phyloP scores from a whole-genome alignment of 2,329 filamentous ascomycete species.

The Fusarium armeniacum region DNA sequence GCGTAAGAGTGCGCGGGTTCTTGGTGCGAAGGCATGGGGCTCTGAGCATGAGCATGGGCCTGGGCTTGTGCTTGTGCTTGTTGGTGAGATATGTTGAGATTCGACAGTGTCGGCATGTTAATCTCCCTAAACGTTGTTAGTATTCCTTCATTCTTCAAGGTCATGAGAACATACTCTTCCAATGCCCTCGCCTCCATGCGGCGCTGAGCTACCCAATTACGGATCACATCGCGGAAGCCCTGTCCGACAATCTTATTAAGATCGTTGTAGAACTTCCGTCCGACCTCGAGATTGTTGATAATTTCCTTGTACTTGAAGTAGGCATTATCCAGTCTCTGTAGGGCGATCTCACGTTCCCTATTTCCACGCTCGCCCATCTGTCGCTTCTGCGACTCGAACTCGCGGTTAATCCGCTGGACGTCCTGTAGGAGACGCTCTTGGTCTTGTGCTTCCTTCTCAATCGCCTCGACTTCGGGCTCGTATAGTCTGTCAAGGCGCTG shows the following conservation, averaged over 20 bases:
- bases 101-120: conserved; percentile 65
- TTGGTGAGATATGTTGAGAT: conserved; percentile 57
- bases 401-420: conserved; percentile 80
- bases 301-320: conserved; percentile 98
- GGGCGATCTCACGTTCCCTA: conserved; percentile 82
- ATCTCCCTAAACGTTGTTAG: conserved; percentile 59
- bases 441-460: conserved; percentile 79
- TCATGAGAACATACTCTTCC: conserved; percentile 72
- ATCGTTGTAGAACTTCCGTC: conserved; percentile 97
- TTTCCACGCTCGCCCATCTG: conserved; percentile 73
- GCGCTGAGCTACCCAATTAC: conserved; percentile 83
- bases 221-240: conserved; percentile 83
- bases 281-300: conserved; percentile 89
- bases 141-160: background rate
- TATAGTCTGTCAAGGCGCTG: conserved; percentile 81
- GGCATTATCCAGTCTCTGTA: conserved; percentile 90
- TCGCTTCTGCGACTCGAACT: conserved; percentile 80
- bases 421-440: conserved; percentile 80
- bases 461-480: conserved; percentile 79
- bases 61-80: conserved; percentile 38
- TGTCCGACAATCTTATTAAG: conserved; percentile 85
- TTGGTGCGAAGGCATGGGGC: conserved; percentile 34
- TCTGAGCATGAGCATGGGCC: conserved; percentile 14
- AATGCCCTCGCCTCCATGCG: conserved; percentile 83
- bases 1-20: conserved; percentile 28